Evolutionary conservation across 2,329 filamentous ascomycete genomes (phyloP).

Genomic region (Purpureocillium takamizusanense): DNA sequence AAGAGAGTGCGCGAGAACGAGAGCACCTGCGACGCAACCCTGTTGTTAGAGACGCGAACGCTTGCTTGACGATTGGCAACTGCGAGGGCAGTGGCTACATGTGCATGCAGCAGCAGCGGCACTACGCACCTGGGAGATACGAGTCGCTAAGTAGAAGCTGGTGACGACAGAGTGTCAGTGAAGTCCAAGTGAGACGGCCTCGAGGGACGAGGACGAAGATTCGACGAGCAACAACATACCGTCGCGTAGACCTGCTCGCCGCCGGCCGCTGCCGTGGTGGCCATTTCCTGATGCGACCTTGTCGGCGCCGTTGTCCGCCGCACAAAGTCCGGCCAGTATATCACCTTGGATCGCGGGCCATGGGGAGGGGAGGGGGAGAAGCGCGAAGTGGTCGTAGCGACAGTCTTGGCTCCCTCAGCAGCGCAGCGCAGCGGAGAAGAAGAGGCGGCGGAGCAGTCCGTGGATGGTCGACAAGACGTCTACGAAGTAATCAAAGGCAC

Average conservation of each 20-base stretch:
- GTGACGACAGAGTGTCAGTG: background rate
- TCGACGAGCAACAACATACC: conserved; percentile 28
- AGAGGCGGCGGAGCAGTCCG: too few species aligned
- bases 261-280: conserved; percentile 17
- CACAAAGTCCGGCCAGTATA: too few species aligned
- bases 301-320: background rate
- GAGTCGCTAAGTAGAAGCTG: conserved; percentile 87
- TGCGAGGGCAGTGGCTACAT: background rate
- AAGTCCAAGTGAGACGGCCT: background rate
- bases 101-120: background rate
- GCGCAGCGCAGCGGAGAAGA: too few species aligned
- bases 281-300: conserved; percentile 21
- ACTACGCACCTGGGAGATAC: conserved; percentile 74
- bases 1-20: conserved; percentile 88
- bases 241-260: conserved; percentile 48
- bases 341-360: too few species aligned
- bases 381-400: too few species aligned
- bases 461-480: too few species aligned
- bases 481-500: too few species aligned
- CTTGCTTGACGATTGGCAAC: too few species aligned
- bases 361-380: background rate
- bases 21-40: conserved; percentile 54
- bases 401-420: too few species aligned
- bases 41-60: conserved; percentile 3
- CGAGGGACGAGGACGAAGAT: background rate